Conservation (phyloP, 495 filamentous ascomycete species). For the Penicillium soppii region DNA sequence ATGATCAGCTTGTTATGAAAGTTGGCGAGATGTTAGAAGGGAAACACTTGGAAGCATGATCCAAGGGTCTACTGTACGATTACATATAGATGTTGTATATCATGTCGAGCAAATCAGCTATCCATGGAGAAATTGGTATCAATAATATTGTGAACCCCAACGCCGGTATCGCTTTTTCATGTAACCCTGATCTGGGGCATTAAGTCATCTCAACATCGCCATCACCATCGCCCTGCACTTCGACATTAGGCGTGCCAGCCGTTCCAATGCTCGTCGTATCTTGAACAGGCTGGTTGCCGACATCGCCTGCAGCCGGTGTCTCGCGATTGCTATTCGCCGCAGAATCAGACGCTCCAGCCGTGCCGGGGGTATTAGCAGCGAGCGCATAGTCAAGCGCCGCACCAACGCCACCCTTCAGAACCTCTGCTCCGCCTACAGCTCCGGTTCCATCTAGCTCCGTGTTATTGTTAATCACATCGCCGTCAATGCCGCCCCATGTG, state of each 20-base stretch:
- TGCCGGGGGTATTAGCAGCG: constrained; percentile 17
- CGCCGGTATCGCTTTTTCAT: not conserved
- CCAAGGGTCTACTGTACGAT: not conserved
- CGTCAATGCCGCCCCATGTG: constrained; percentile 45
- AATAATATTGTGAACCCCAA: not conserved
- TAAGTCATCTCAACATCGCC: constrained; percentile 46
- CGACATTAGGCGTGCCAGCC: constrained; percentile 25
- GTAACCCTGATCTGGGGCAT: not conserved
- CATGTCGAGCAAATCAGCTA: constrained; percentile 3
- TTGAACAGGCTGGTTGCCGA: constrained; percentile 20
- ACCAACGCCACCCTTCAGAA: constrained; percentile 35
- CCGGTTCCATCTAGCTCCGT: constrained; percentile 29
- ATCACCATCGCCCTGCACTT: constrained; percentile 22
- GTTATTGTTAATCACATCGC: constrained; percentile 35
- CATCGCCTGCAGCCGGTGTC: constrained; percentile 18
- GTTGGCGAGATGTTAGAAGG: constrained; percentile 40
- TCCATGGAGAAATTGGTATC: constrained; percentile 14
- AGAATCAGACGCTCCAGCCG: constrained; percentile 21
- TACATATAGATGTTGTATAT: not conserved
- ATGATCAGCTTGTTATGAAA: constrained; percentile 62
- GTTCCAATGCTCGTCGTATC: constrained; percentile 30
- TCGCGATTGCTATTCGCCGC: constrained; percentile 24
- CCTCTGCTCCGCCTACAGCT: constrained; percentile 37
- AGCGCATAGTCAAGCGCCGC: constrained; percentile 34
- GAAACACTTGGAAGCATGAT: constrained; percentile 8